These are phyloP conservation scores for Vitis rupestris DNA, from an alignment of 164 flowering plant genomes.

Conservation along the genomic window DNA sequence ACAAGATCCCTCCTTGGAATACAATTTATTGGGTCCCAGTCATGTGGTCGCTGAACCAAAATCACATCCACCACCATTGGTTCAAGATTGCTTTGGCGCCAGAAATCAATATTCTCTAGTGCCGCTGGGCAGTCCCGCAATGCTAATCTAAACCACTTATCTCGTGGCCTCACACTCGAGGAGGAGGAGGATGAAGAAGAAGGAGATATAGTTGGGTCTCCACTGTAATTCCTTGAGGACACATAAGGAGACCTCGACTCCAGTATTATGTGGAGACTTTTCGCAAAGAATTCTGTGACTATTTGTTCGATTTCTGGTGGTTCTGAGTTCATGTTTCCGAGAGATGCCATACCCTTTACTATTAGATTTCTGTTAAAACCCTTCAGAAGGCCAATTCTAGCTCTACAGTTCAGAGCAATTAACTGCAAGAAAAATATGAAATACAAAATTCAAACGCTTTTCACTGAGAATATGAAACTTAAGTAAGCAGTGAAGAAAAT, in stretches of 20 bases:
- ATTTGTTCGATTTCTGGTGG: constrained; percentile 76
- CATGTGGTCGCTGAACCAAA: constrained; percentile 44
- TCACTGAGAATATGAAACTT: not conserved
- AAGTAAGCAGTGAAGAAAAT: no score
- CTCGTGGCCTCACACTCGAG: constrained; percentile 72
- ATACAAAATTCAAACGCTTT: not conserved
- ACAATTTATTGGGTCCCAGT: constrained; percentile 32
- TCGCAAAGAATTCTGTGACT: constrained; percentile 71
- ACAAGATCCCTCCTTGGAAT: constrained; percentile 38
- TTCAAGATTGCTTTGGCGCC: constrained; percentile 75
- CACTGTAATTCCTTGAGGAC: constrained; percentile 78
- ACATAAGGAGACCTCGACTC: constrained; percentile 67
- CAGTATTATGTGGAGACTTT: constrained; percentile 78
- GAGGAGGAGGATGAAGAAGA: constrained; percentile 81
- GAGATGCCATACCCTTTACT: constrained; percentile 35
- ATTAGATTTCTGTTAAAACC: no score
- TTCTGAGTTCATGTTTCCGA: constrained; percentile 51
- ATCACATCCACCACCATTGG: constrained; percentile 83
- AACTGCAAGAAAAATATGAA: constrained; percentile 4
- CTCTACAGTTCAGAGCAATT: not conserved
- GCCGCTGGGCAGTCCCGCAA: constrained; percentile 84
- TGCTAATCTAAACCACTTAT: constrained; percentile 89
- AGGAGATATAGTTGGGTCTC: constrained; percentile 65
- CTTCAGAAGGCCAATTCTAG: constrained; percentile 1
- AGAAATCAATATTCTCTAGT: constrained; percentile 68